A percentile compares a stretch with the other conserved stretches of the same genome.
Evolutionary conservation across 1,284 basidiomycete genomes (phyloP).

Genomic region (Papiliotrema laurentii): DNA sequence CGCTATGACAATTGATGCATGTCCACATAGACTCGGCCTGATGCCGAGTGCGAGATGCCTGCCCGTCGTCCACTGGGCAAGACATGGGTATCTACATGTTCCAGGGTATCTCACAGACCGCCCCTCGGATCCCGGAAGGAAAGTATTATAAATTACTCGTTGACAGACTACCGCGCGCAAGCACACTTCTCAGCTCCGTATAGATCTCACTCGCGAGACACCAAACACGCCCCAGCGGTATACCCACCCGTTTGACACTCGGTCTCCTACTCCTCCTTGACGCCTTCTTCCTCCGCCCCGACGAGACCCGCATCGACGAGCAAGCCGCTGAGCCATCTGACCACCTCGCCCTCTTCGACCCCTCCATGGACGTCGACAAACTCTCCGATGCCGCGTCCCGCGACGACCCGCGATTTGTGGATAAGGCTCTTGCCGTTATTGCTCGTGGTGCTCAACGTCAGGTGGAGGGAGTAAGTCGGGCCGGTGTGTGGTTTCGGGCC

Average conservation of each 20-base stretch:
- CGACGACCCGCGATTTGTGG: conserved; percentile 34
- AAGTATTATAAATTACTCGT: no score
- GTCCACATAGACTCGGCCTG: background rate
- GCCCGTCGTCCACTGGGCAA: no score
- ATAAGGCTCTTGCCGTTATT: conserved; percentile 44
- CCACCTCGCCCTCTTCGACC: conserved; percentile 40
- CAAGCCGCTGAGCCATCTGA: conserved; percentile 32
- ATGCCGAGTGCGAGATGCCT: background rate
- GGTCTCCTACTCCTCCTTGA: conserved; percentile 28
- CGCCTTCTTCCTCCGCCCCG: conserved; percentile 28
- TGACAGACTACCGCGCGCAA: no score
- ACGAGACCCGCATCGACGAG: conserved; percentile 37
- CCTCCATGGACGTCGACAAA: conserved; percentile 41
- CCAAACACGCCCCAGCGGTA: background rate
- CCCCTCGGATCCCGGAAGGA: no score
- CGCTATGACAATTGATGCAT: no score
- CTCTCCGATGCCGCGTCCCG: conserved; percentile 34
- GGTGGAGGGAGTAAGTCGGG: conserved; percentile 36
- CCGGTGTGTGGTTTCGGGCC: conserved; percentile 10
- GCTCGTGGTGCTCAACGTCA: conserved; percentile 36
- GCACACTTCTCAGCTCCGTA: no score
- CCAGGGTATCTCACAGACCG: no score
- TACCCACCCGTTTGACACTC: background rate
- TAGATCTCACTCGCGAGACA: no score
- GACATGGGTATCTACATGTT: no score